Percentiles rank a stretch among this genome's conserved stretches.
phyloP scores from a whole-genome alignment of 148 eudicot genomes.

The Hydrangea macrophylla region DNA sequence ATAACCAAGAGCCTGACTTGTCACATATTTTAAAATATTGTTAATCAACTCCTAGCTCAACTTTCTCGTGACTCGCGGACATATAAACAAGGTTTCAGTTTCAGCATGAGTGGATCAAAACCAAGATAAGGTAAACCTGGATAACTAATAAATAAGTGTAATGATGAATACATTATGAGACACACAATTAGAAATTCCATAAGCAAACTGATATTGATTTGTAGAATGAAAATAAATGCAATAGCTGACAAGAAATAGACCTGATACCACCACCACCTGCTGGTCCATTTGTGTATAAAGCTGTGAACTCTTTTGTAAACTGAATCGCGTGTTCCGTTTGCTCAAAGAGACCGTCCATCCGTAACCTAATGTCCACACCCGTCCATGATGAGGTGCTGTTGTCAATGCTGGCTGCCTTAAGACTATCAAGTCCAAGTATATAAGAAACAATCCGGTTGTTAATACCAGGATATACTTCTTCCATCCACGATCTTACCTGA shows the following conservation, averaged over 20 bases:
- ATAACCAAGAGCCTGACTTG: no score
- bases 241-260: slow-evolving; percentile 23
- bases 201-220: no score
- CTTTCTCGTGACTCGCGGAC: no score
- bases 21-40: no score
- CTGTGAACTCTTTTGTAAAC: slow-evolving; percentile 72
- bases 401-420: slow-evolving; percentile 44
- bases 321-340: slow-evolving; percentile 63
- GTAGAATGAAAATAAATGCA: no score
- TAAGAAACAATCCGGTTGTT: slow-evolving; percentile 59
- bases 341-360: slow-evolving; percentile 92
- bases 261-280: slow-evolving; percentile 98
- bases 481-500: slow-evolving; percentile 95
- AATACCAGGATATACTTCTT: slow-evolving; percentile 70
- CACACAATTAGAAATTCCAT: no score
- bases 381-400: slow-evolving; percentile 19
- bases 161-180: no score
- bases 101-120: no score
- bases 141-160: no score
- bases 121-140: no score
- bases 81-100: no score
- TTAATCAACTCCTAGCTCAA: no score
- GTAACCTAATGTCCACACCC: slow-evolving; percentile 69
- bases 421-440: slow-evolving; percentile 91
- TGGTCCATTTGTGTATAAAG: slow-evolving; percentile 94